Percentiles rank a stretch among this genome's conserved stretches.
Conservation (phyloP, 2,329 filamentous ascomycete species). For the Paraconiothyrium brasiliense region DNA sequence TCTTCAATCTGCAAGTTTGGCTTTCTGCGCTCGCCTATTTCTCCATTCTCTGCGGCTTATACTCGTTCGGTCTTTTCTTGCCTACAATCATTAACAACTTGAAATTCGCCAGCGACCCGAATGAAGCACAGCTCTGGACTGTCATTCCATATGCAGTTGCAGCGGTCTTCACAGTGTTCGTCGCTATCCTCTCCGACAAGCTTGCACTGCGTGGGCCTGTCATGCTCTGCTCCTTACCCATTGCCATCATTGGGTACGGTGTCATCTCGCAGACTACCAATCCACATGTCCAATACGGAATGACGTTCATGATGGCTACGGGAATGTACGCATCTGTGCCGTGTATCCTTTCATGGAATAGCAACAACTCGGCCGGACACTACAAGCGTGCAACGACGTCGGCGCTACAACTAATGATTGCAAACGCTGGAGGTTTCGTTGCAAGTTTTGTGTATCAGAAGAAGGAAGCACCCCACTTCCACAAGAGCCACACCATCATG, state of each 20-base stretch:
- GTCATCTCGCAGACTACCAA: conserved; percentile 66
- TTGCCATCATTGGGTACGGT: conserved; percentile 72
- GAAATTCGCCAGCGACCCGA: conserved; percentile 62
- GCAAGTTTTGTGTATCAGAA: conserved; percentile 71
- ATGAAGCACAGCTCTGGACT: conserved; percentile 69
- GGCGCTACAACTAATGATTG: conserved; percentile 71
- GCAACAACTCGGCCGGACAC: conserved; percentile 74
- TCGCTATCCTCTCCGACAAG: conserved; percentile 69
- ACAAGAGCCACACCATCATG: conserved; percentile 69
- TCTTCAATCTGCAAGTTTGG: conserved; percentile 70
- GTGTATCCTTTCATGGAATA: conserved; percentile 71
- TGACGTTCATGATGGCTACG: conserved; percentile 74
- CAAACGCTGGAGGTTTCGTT: conserved; percentile 74
- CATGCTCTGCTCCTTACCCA: conserved; percentile 70
- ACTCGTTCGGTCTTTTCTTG: conserved; percentile 72
- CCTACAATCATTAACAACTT: conserved; percentile 72
- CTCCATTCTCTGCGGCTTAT: conserved; percentile 65
- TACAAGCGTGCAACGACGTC: conserved; percentile 75
- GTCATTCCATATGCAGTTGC: conserved; percentile 72
- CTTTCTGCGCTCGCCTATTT: conserved; percentile 70
- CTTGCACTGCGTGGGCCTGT: conserved; percentile 67
- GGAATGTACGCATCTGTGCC: conserved; percentile 72
- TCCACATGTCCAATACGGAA: conserved; percentile 67
- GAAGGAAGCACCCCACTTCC: conserved; percentile 65
- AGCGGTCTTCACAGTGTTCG: conserved; percentile 60